Evolutionary conservation across 306 rosid species (phyloP), one percentile per base, ranked within the genome.

Genomic region (Sicyos baderoa): DNA sequence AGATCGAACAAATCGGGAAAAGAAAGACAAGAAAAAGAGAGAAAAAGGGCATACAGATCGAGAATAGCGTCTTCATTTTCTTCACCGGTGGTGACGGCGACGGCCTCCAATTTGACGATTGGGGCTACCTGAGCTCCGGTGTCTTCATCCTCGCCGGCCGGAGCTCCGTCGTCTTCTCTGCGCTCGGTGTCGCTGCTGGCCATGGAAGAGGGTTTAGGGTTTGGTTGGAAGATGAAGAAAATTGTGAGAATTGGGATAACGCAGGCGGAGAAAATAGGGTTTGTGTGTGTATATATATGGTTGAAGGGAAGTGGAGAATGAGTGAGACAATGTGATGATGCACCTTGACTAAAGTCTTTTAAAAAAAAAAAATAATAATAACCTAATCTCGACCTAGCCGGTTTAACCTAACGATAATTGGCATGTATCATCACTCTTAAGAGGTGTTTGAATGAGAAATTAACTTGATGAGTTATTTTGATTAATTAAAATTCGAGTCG

Each of bases 51-150:
- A 9, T 69, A 88, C 96, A 91, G 94, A 84, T 91, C 96, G 77
- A 88, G 89, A 71, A 91, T 59, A 13, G 85, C 56, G 4, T 87
- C 89, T 67, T 91, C 97, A 25, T 88, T 61, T 64, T 91, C 96
- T 77, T 91, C 97, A 4, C 96, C 97, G 2, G 96, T 91, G 68
- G 86, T 72, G 0, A 91, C 88, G 42, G 87, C 73, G 49, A 91
- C 88, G 60, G 74, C 96, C 69, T 91, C 91, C 15, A 94, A 96
- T 68, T 76, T 81, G 76, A 94, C 97, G 81, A 94, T 94, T 21
- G 99, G 99, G 56, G 96, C 99, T 8, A 94, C 87, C 57, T 88
- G 94, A 14, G 99, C 99, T 44, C 99, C 97, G 29, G 29, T 25
- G 29, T 25, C 29, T 25, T 25, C 29, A 25, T 25, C 29, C 29